Evolutionary conservation across 2,329 filamentous ascomycete species (phyloP).

Genomic region (Neofusicoccum umdonicola): DNA sequence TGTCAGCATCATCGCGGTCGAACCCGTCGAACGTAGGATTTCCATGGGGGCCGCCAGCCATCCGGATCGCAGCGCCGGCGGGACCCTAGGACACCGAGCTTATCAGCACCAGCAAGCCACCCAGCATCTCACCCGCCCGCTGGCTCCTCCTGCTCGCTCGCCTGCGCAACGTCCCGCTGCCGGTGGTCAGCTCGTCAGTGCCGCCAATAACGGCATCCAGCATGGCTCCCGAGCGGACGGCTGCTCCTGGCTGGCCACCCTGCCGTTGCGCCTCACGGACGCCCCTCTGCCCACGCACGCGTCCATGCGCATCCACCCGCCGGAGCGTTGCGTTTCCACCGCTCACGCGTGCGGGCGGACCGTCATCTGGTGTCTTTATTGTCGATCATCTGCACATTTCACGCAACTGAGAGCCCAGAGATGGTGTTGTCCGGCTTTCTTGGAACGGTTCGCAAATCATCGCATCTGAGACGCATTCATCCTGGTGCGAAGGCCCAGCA

Average conservation of each 20-base stretch:
- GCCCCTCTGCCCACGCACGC: background rate
- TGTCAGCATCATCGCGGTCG: background rate
- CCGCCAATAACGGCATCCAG: background rate
- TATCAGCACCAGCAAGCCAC: conserved; percentile 11
- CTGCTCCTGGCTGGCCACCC: background rate
- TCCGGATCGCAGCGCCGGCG: background rate
- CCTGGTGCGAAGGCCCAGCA: no score
- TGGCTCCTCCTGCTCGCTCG: background rate
- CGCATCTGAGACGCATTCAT: no score
- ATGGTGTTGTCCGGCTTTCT: background rate
- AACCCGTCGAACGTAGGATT: background rate
- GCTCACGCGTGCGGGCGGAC: background rate
- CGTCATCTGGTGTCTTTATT: background rate
- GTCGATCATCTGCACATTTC: background rate
- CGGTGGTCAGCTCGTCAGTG: background rate
- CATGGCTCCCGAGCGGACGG: background rate
- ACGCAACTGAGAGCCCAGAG: background rate
- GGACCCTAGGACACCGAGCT: background rate
- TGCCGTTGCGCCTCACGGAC: background rate
- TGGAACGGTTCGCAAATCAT: no score
- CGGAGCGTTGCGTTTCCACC: background rate
- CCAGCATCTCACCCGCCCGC: conserved; percentile 1
- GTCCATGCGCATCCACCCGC: conserved; percentile 5
- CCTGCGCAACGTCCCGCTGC: conserved; percentile 11
- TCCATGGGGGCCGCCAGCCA: background rate